Evolutionary conservation across 2,329 filamentous ascomycete species (phyloP), one percentile per base, ranked within the genome.

Genomic region (Tolypocladium album): DNA sequence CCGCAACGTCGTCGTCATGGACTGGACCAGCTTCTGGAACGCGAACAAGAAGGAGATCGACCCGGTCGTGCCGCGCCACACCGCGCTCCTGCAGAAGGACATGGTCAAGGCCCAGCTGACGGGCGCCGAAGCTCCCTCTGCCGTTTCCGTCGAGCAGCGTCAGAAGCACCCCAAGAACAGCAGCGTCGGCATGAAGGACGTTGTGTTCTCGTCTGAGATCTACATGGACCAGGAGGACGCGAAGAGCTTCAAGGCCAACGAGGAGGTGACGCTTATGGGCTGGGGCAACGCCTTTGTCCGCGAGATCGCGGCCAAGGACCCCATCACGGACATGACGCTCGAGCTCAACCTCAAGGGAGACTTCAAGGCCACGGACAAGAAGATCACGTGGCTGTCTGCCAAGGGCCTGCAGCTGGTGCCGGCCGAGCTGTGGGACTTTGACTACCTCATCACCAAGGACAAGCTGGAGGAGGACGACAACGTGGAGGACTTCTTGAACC

Each of bases 261-360:
- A 97, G 78, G 92, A 97, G 74, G 90, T 97, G 68, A 97, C 93
- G 0, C 81, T 97, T 50, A 97, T 97, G 93, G 89, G 89, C 73
- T 97, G 93, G 93, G 94, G 93, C 67, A 95, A 96, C 69, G 90
- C 89, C 15, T 84, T 92, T 65, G 88, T 94, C 31, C 84, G 86
- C 59, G 84, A 86, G 61, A 84, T 90, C 63, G 79, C 83, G 56
- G 74, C 77, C 38, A 74, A 75, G 22, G 79, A 79, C 13, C 78
- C 83, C 56, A 86, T 96, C 67, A 88, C 86, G 15, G 79, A 77
- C 42, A 80, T 96, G 45, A 88, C 89, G 61, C 80, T 94, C 59
- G 90, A 96, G 75, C 84, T 97, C n/a, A 88, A 97, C 74, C 84
- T 97, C 57, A 85, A 89, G 68, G 92, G 93, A 60, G 93, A 97